A percentile compares a stretch with the other conserved stretches of the same genome.
Conservation (phyloP, 1,139 yeast genomes). For the Yamadazyma atlantica region DNA sequence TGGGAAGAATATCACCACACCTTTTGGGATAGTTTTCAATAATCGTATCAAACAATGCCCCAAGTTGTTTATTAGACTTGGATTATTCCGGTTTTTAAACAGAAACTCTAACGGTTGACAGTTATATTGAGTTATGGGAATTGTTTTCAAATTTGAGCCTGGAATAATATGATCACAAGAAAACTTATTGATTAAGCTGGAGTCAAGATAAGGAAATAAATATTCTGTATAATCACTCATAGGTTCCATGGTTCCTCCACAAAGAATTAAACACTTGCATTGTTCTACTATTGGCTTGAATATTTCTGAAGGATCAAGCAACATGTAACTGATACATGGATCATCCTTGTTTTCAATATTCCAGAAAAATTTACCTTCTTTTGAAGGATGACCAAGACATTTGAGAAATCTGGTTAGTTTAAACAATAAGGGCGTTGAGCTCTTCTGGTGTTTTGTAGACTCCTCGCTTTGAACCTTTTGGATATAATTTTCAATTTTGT, state of each 20-base stretch:
- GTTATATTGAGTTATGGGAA: conserved; percentile 39
- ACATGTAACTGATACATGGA: conserved; percentile 59
- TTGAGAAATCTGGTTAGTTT: conserved; percentile 65
- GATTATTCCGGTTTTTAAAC: conserved; percentile 57
- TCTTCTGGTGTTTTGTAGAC: too few species aligned
- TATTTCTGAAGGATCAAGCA: conserved; percentile 76
- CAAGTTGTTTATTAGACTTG: conserved; percentile 46
- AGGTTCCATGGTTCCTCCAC: conserved; percentile 99
- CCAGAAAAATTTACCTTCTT: conserved; percentile 81
- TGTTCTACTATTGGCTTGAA: conserved; percentile 67
- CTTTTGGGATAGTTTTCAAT: conserved; percentile 57
- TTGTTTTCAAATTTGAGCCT: conserved; percentile 60
- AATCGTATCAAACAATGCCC: conserved; percentile 52
- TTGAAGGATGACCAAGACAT: conserved; percentile 69
- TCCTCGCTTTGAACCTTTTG: conserved; percentile 25
- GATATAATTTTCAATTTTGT: conserved; percentile 75
- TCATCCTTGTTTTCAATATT: conserved; percentile 30
- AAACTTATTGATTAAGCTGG: conserved; percentile 49
- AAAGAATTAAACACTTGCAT: conserved; percentile 71
- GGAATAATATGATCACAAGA: conserved; percentile 89
- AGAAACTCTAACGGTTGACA: conserved; percentile 59
- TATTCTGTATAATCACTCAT: conserved; percentile 63
- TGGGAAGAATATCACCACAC: conserved; percentile 81
- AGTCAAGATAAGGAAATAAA: conserved; percentile 59
- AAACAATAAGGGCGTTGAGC: conserved; percentile 64